A percentile compares a stretch with the other conserved stretches of the same genome.
Evolutionary conservation across 306 rosid species (phyloP).

Genomic region (peach (Prunus persica)): Prunus_persica_NCBIv2 NC_034012.1:7542001-7542500

Average conservation of each 20-base stretch:
- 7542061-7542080: neutral
- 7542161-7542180: conserved; percentile 89
- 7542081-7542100: neutral
- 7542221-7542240: conserved; percentile 31
- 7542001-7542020: no score
- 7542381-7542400: no score
- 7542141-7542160: conserved; percentile 75
- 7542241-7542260: conserved; percentile 50
- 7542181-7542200: conserved; percentile 61
- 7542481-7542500: no score
- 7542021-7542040: neutral
- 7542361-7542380: neutral
- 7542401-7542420: no score
- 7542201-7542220: conserved; percentile 29
- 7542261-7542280: conserved; percentile 69
- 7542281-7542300: conserved; percentile 83
- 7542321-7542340: conserved; percentile 1
- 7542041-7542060: neutral
- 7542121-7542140: conserved; percentile 74
- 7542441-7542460: no score
- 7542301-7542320: conserved; percentile 70
- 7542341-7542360: neutral
- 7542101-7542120: conserved; percentile 66
- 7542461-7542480: no score
- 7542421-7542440: no score